Conservation (phyloP, 805 yeast genomes). For the Saturnispora saitoi region DNA sequence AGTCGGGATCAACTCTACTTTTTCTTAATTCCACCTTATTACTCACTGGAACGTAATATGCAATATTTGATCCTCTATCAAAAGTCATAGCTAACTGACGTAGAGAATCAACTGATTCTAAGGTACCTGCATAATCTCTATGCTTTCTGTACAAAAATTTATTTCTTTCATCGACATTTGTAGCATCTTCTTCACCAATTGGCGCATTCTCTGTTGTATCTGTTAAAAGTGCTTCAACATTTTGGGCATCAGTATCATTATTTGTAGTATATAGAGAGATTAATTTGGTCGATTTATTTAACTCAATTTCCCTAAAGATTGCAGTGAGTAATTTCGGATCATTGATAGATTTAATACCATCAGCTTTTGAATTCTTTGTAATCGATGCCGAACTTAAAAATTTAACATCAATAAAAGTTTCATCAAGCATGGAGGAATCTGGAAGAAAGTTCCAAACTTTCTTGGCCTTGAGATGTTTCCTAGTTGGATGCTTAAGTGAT, state of each 20-base stretch:
- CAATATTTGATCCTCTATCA: conserved; percentile 45
- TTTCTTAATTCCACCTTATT: conserved; percentile 78
- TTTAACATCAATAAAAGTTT: conserved; percentile 56
- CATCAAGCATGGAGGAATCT: conserved; percentile 85
- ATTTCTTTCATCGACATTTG: conserved; percentile 26
- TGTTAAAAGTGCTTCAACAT: conserved; percentile 35
- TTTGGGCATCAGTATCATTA: conserved; percentile 31
- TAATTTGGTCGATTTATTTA: conserved; percentile 60
- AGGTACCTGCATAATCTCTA: conserved; percentile 74
- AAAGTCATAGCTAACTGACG: conserved; percentile 68
- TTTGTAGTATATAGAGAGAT: conserved; percentile 57
- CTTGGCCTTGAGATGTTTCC: conserved; percentile 64
- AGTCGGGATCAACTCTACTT: conserved; percentile 61
- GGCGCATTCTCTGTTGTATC: conserved; percentile 42
- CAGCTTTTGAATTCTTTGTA: conserved; percentile 28
- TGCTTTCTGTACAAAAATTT: conserved; percentile 50
- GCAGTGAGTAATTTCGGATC: conserved; percentile 43
- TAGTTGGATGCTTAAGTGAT: conserved; percentile 63
- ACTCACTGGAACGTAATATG: conserved; percentile 67
- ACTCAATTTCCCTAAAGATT: conserved; percentile 65
- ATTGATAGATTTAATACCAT: conserved; percentile 25
- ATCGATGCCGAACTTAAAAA: conserved; percentile 51
- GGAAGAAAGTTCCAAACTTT: conserved; percentile 77
- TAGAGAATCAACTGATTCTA: conserved; percentile 34
- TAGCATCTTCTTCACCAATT: conserved; percentile 39